Evolutionary conservation across 208 protist genomes (phyloP), one percentile per base, ranked within the genome.

Genomic region (Crithidia mellificae): DNA sequence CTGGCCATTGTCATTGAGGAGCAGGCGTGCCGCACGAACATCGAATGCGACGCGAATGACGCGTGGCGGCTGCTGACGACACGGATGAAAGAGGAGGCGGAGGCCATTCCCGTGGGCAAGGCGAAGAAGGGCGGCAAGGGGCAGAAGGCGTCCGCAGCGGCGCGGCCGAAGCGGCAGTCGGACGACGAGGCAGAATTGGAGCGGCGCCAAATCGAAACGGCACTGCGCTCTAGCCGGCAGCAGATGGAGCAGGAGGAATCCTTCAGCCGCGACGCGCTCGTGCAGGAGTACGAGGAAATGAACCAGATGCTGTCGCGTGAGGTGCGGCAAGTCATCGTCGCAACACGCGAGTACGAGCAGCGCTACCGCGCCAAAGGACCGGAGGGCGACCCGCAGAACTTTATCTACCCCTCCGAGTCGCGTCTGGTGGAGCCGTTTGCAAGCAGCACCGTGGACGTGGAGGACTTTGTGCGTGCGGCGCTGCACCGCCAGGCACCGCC

Each of bases 1-100:
- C 81, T 96, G 38, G 78, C 84, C 47, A 57, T 93, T n/a, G 64
- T 38, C 25, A 72, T 94, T 14, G 69, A 81, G 63, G 91, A 96
- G 68, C 81, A 85, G 20, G 64, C 69, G 6, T 51, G 63, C 1
- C 77, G 91, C 12, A 78, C 83, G 5, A 56, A 32, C n/a, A 62
- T 93, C 27, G 83, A 86, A 32, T 20, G 57, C 27, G 84, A 91
- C 34, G 70, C 58, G 30, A 78, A 77, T 1, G 44, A 36, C 44
- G 29, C 56, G 50, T 89, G 68, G n/a, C 72, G 81, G 6, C 20
- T 49, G 27, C 59, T 92, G 36, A 41, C 76, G 49, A 56, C 76
- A 25, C 65, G 54, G 15, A 83, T 79, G 49, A 68, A 56, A n/a
- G 62, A 39, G 20, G 80, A 89, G 41, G 46, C 50, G 64, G 67